phyloP scores from a whole-genome alignment of 805 yeast genomes.

The Allodekkera sacchari region DNA sequence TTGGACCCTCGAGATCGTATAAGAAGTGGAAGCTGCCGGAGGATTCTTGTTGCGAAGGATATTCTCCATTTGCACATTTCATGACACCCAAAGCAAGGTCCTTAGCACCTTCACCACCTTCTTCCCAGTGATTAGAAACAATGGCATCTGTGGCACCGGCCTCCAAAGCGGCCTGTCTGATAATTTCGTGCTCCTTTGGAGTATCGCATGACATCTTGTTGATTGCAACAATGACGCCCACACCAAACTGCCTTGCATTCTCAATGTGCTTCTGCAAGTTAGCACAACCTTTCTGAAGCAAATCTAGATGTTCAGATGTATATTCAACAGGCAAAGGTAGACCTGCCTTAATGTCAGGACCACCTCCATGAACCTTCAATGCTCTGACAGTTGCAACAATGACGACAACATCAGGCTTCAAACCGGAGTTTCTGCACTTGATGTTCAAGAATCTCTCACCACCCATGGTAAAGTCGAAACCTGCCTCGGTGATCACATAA shows the following conservation, averaged over 20 bases:
- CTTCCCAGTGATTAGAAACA: conserved; percentile 88
- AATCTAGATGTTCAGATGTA: conserved; percentile 69
- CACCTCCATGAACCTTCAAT: conserved; percentile 95
- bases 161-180: conserved; percentile 67
- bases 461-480: conserved; percentile 98
- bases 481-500: conserved; percentile 94
- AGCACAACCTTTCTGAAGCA: conserved; percentile 71
- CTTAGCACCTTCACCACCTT: conserved; percentile 89
- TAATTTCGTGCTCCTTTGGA: conserved; percentile 67
- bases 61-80: conserved; percentile 47
- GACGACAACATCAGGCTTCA: conserved; percentile 82
- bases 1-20: conserved; percentile 50
- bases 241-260: conserved; percentile 76
- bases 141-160: conserved; percentile 96
- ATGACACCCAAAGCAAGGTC: conserved; percentile 79
- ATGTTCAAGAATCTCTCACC: conserved; percentile 96
- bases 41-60: conserved; percentile 24
- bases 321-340: conserved; percentile 77
- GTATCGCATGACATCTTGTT: conserved; percentile 82
- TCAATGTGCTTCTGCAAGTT: conserved; percentile 86
- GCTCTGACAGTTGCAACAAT: conserved; percentile 96
- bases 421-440: conserved; percentile 88
- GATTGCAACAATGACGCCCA: conserved; percentile 92
- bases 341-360: conserved; percentile 94
- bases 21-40: conserved; percentile 46